Base-by-base conservation (phyloP, 306 rosid species). In the Pyrus betulifolia region DNA sequence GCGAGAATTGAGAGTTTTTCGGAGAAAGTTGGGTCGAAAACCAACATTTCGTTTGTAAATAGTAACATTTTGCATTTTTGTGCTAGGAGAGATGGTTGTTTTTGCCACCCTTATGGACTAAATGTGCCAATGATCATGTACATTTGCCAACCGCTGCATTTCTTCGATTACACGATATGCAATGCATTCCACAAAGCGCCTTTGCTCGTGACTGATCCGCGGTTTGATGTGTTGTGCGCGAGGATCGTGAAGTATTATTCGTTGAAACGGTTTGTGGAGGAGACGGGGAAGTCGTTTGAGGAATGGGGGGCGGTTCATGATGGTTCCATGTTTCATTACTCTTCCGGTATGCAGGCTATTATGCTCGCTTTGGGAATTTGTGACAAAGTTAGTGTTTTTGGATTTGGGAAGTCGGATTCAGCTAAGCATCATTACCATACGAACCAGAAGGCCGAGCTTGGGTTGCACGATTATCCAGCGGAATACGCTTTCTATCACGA, bases 301-400 rank as follows among this genome's bases (percentile, higher is more conserved):
- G 81, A 84, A 6, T 96, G 99, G 99, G 87, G 87, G 64, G 17
- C 74, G 54, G 89, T 80, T 3, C 99, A 92, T 82, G 99, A 89
- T 82, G 96, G 89, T 22, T 74, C 90, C 23, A 71, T 82, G 31
- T 96, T 96, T 54, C 99, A 96, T 84, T 96, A 96, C 80, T 91
- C 97, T 68, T 96, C 99, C 67, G 99, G 99, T 8, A 84, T 96
- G 98, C 99, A 96, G 75, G 99, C 98, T 18, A 89, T 96, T 60
- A 84, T 96, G 97, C 55, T 96, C 75, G 97, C 97, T 78, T 77
- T 96, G 78, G 99, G 99, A 10, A 76, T 96, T 33, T 96, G 99
- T 82, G 98, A 96, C 30, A 86, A 69, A 74, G 99, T 96, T 40
- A 85, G 93, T 69, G 62, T 96, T 7, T 89, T 86, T 85, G 99